Base-by-base conservation (phyloP, 805 yeast species). In the Zygotorulaspora chibaensis region DNA sequence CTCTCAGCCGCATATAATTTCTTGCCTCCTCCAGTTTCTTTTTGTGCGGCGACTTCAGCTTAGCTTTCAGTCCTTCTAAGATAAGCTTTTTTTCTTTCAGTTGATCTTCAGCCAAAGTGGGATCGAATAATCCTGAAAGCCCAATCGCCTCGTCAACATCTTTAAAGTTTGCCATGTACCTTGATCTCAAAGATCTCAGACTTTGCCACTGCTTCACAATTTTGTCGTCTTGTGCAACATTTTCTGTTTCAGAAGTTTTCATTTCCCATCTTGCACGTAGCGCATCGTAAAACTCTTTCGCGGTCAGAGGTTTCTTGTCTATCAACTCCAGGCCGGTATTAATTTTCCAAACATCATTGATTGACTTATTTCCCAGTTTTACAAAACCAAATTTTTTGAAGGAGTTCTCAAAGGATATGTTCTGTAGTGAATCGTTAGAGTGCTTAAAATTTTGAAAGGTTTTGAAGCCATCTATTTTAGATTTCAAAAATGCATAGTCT, bases 201-300 rank as follows among this genome's bases (percentile, higher is more conserved):
- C 68, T 69, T 43, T 71, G 70, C 80, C 80, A 75, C 17, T 61
- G 65, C 40, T 51, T 56, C 1, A 63, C 61, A 8, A 56, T 56
- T 13, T 27, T 40, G 16, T 58, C 58, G 11, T 53, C 59, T 10
- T 33, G 20, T 8, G 39, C 25, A 5, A 11, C 45, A 2, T 17
- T 16, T 6, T 45, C 40, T 3, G 38, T 31, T 39, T 35, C 51
- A 30, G 31, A 38, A 12, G 25, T 43, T 31, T 45, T 42, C 15
- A 43, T 23, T 46, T 29, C 28, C 50, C 47, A 57, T 2, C 46
- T 45, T n/a, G 45, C 46, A 16, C 46, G 46, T 18, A 62, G 35
- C 6, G 46, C 36, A 2, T 47, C 50, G 35, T 51, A 61, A 11
- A 54, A 15, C 5, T 58, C 58, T 26, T 53, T 39, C 1, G 72